Evolutionary conservation across 495 filamentous ascomycete genomes (phyloP).

Genomic region (Aspergillus indologenus): DNA sequence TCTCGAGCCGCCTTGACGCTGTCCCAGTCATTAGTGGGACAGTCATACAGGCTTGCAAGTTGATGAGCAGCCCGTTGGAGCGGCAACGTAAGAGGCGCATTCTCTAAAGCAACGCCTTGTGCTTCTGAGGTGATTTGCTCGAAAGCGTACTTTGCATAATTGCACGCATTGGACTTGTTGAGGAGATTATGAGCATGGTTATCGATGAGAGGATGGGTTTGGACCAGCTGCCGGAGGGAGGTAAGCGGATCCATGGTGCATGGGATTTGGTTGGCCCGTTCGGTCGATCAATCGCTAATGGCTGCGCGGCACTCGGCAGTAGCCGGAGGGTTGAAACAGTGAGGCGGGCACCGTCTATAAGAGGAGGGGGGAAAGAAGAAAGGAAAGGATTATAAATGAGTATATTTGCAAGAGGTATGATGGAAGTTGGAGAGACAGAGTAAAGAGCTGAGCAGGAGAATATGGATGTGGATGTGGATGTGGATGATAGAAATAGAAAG

Average conservation of each 20-base stretch:
- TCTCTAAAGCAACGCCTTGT: conserved; percentile 59
- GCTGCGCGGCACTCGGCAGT: not conserved
- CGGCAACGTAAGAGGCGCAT: conserved; percentile 58
- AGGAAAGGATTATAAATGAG: not conserved
- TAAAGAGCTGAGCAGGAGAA: not conserved
- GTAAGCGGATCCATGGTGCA: conserved; percentile 30
- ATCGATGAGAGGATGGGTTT: conserved; percentile 75
- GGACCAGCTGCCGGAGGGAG: conserved; percentile 50
- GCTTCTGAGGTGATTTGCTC: conserved; percentile 74
- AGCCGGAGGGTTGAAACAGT: not conserved
- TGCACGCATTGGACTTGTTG: conserved; percentile 27
- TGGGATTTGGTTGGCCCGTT: conserved; percentile 2
- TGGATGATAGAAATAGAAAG: not conserved
- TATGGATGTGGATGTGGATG: too few species aligned
- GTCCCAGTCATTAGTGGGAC: conserved; percentile 54
- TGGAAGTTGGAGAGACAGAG: not conserved
- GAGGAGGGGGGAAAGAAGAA: not conserved
- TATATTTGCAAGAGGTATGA: not conserved
- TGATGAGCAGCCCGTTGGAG: conserved; percentile 69
- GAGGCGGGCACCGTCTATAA: not conserved
- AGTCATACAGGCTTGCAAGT: conserved; percentile 60
- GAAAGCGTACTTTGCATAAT: conserved; percentile 41
- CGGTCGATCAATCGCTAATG: conserved; percentile 3
- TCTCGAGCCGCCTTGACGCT: conserved; percentile 60
- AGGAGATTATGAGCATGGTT: conserved; percentile 85